Evolutionary conservation across 2,329 filamentous ascomycete species (phyloP).

Genomic region (Neofusicoccum cordaticola): DNA sequence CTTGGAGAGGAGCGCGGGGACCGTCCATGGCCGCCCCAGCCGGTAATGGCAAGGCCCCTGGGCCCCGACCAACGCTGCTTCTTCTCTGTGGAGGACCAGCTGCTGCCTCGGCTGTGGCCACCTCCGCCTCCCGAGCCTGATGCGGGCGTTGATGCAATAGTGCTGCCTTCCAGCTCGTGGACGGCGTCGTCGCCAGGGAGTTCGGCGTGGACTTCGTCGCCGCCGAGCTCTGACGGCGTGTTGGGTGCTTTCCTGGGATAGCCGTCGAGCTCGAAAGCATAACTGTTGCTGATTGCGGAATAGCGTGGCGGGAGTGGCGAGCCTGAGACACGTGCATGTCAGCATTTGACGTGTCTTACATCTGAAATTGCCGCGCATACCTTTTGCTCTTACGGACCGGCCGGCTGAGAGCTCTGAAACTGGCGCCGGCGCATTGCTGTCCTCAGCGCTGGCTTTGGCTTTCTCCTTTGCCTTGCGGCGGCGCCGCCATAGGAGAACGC

Average conservation of each 20-base stretch:
- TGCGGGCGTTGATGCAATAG: background rate
- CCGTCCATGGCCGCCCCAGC: background rate
- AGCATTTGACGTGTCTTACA: background rate
- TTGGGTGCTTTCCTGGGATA: background rate
- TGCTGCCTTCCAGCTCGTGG: conserved; percentile 5
- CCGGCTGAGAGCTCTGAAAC: background rate
- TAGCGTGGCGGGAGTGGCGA: background rate
- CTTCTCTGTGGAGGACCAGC: background rate
- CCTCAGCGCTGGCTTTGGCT: background rate
- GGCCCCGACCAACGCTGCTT: background rate
- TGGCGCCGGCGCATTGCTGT: background rate
- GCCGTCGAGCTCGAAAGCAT: conserved; percentile 13
- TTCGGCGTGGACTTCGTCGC: background rate
- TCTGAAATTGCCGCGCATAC: background rate
- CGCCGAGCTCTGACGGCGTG: background rate
- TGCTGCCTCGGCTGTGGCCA: background rate
- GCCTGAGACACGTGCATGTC: background rate
- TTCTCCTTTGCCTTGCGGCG: background rate
- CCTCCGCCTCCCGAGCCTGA: background rate
- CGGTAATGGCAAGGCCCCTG: background rate
- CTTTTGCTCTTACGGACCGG: background rate
- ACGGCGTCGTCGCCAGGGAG: background rate
- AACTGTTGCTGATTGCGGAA: background rate
- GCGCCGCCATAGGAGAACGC: conserved; percentile 16
- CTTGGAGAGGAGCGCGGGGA: background rate